Percentiles rank a stretch among this genome's conserved stretches.
Evolutionary conservation across 768 basidiomycete genomes (phyloP).

Genomic region (Psilocybe tampanensis): DNA sequence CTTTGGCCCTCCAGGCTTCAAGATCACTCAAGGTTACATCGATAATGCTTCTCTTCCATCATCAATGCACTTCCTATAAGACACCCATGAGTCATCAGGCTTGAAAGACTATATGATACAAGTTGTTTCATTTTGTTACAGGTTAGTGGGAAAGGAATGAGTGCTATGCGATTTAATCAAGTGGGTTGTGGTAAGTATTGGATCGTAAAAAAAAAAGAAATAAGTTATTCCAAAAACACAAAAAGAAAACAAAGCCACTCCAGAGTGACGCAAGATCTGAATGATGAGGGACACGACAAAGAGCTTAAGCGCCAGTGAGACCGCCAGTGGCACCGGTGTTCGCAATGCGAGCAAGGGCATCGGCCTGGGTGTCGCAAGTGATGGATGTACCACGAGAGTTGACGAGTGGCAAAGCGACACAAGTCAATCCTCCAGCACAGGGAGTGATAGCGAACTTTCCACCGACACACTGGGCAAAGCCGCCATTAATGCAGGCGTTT

Average conservation of each 20-base stretch:
- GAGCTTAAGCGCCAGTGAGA: constrained; percentile 33
- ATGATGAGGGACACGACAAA: neutral
- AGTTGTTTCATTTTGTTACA: neutral
- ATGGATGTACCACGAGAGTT: constrained; percentile 52
- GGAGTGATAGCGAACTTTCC: constrained; percentile 46
- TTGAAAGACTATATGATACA: too few relatives aligned
- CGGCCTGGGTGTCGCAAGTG: constrained; percentile 47
- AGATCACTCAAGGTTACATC: too few relatives aligned
- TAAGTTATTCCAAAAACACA: constrained; percentile 10
- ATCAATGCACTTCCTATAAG: too few relatives aligned
- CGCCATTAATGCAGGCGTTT: constrained; percentile 35
- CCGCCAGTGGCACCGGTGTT: constrained; percentile 45
- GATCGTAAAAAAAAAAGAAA: neutral
- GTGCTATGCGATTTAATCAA: neutral
- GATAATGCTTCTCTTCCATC: too few relatives aligned
- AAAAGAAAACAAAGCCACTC: constrained; percentile 4
- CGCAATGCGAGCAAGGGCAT: constrained; percentile 43
- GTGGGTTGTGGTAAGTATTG: neutral
- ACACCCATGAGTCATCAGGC: too few relatives aligned
- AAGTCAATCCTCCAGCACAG: constrained; percentile 29
- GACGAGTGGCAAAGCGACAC: constrained; percentile 55
- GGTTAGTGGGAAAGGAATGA: neutral
- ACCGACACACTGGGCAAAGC: constrained; percentile 52
- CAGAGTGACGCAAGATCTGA: neutral
- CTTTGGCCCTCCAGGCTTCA: too few relatives aligned